phyloP scores from a whole-genome alignment of 2,329 filamentous ascomycete genomes.

The Fusarium sarcochroum region DNA sequence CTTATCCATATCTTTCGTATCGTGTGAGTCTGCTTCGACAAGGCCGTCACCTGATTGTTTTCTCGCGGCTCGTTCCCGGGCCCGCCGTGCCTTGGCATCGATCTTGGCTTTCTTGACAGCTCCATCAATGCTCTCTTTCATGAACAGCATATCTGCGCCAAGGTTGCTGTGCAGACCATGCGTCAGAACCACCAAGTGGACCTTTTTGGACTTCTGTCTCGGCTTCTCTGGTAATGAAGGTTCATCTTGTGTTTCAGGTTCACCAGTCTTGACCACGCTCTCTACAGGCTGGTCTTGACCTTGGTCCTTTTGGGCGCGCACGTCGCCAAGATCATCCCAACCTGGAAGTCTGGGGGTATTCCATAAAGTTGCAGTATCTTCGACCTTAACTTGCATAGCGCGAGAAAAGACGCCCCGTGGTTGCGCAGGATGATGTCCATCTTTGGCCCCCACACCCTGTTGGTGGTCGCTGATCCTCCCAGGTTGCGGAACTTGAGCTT shows the following conservation, averaged over 20 bases:
- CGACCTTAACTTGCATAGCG: slow-evolving; percentile 81
- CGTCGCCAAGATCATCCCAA: slow-evolving; percentile 63
- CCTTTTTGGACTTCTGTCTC: slow-evolving; percentile 79
- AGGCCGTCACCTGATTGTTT: slow-evolving; percentile 13
- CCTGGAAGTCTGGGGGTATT: slow-evolving; percentile 88
- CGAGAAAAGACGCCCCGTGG: slow-evolving; percentile 86
- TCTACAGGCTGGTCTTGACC: slow-evolving; percentile 53
- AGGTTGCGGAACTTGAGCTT: slow-evolving; percentile 69
- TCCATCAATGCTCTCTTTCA: slow-evolving; percentile 97
- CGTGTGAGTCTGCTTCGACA: slow-evolving; percentile 28
- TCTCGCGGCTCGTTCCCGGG: slow-evolving; percentile 60
- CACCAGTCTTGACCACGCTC: slow-evolving; percentile 53
- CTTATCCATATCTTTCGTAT: slow-evolving; percentile 45
- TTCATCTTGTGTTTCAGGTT: slow-evolving; percentile 48
- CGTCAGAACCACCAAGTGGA: slow-evolving; percentile 93
- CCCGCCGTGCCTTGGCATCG: slow-evolving; percentile 74
- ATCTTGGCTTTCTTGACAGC: slow-evolving; percentile 80
- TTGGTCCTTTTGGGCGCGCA: slow-evolving; percentile 40
- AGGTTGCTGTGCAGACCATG: slow-evolving; percentile 97
- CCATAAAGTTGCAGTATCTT: slow-evolving; percentile 93
- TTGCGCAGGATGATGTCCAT: slow-evolving; percentile 73
- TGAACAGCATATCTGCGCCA: slow-evolving; percentile 94
- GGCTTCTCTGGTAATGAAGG: slow-evolving; percentile 47
- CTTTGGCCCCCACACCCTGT: slow-evolving; percentile 69
- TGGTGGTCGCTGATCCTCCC: slow-evolving; percentile 85